Evolutionary conservation across 2,329 filamentous ascomycete species (phyloP), one percentile per base, ranked within the genome.

Genomic region (Arachnomyces sp.): DNA sequence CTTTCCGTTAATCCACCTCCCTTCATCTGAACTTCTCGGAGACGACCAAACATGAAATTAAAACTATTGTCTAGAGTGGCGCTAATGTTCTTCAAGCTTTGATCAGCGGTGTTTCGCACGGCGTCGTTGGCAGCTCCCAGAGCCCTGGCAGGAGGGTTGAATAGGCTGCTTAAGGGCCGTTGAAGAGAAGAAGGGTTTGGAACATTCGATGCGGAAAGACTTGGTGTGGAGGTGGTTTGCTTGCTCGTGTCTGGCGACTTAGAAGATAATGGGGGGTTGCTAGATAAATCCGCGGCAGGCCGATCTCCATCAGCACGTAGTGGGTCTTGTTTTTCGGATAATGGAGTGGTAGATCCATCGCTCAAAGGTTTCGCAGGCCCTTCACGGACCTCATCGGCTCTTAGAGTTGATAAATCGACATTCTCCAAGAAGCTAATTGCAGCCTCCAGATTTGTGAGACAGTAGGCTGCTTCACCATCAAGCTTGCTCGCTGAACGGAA

Each of bases 371-470:
- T 88, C 13, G 70, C 63, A 7, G 82, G 81, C 0, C 83, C 79
- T 32, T 81, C 79, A 12, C 77, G 81, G 13, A 72, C 65, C 59
- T 94, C 88, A 48, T 94, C 85, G 4, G 82, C 82, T 38, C 88
- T 79, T 5, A 98, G 69, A 17, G 84, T 94, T 5, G 89, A 85
- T 16, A 98, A 72, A 59, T 98, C 92, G 18, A 98, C 92, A 0
- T 89, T 96, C 55, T 96, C 85, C 11, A 98, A 69, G 55, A 98
- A 98, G 38, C 84, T 89, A 41, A 96, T 87, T 43, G 90, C 84
- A 13, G 92, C 92, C 63, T 98, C 92, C 1, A 98, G 74, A 51
- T 94, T 98, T 31, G 93, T 95, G 42, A 98, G 70, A 56, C 92
- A 96, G 61, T 98, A 98, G 1, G 92, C 89, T 9, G 89, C 84